Evolutionary conservation across 192 early-diverging fungal species (phyloP).

Genomic region (Coemansia sp.): DNA sequence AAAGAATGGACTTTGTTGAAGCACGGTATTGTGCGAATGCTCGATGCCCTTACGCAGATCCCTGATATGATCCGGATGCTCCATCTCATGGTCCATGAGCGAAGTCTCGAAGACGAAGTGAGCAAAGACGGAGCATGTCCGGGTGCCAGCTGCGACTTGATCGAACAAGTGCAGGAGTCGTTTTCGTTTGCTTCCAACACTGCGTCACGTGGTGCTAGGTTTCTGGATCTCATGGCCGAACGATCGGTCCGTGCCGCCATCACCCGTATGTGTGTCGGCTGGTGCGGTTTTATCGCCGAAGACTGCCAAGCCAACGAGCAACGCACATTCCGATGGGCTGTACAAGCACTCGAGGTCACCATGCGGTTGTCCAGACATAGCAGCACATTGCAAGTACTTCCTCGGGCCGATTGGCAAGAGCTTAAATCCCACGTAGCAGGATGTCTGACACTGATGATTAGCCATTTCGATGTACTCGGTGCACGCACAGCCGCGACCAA

Average conservation of each 20-base stretch:
- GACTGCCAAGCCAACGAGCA: slow-evolving; percentile 79
- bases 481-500: slow-evolving; percentile 50
- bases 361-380: slow-evolving; percentile 74
- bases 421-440: slow-evolving; percentile 71
- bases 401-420: slow-evolving; percentile 68
- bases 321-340: slow-evolving; percentile 81
- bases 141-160: slow-evolving; percentile 35
- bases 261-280: slow-evolving; percentile 74
- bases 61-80: slow-evolving; percentile 52
- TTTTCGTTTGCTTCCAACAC: slow-evolving; percentile 59
- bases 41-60: slow-evolving; percentile 48
- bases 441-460: slow-evolving; percentile 78
- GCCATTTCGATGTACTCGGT: slow-evolving; percentile 79
- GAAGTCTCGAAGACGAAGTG: slow-evolving; percentile 18
- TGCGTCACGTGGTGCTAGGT: slow-evolving; percentile 60
- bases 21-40: slow-evolving; percentile 39
- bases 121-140: slow-evolving; percentile 14
- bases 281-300: slow-evolving; percentile 83
- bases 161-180: slow-evolving; percentile 49
- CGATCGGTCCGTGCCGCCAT: slow-evolving; percentile 66
- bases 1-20: slow-evolving; percentile 46
- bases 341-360: slow-evolving; percentile 80
- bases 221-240: slow-evolving; percentile 61
- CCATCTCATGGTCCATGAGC: slow-evolving; percentile 45
- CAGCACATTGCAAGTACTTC: slow-evolving; percentile 68